Evolutionary conservation across 352 stramenopile genomes (phyloP), one percentile per base, ranked within the genome.

Genomic region (Labyrinthula sp.): DNA sequence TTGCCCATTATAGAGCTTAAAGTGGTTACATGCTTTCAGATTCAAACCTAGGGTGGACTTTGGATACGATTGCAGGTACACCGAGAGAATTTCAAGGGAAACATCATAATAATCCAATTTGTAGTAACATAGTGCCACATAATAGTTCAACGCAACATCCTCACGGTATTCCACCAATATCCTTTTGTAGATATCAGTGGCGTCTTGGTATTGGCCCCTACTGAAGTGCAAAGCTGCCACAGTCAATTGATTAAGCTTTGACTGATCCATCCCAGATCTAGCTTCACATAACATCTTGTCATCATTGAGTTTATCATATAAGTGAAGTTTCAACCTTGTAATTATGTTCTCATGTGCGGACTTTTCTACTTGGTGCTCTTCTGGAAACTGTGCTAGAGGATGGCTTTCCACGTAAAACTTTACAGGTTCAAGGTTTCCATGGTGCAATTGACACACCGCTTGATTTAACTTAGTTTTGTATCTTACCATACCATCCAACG

Each of bases 111-210:
- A 90, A 61, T 91, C 75, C 22, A 59, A 30, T 20, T 94, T 94
- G 78, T 94, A 95, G 62, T 94, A 93, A 56, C 80, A 94, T 79
- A 94, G 92, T 39, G 85, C 83, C n/a, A 94, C 77, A 57, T 94
- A 95, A 27, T 95, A 81, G 59, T 95, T 93, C 4, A 95, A 68
- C 22, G 83, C 83, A 10, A 94, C 72, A 47, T 92, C 76, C 37
- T 94, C 82, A n/a, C 77, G 68, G 57, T 94, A 82, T 55, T 93
- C 77, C 2, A 91, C 65, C 41, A 95, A 57, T 4, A 95, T 63
- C 0, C 74, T 65, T 56, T 94, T 94, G 77, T 93, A 95, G 30
- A 93, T 88, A 57, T 93, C 79, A 0, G 77, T 90, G 8, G 82
- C 79, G 55, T 89, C 78, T 43, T 92, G 77, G 61, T 85, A 93